Evolutionary conservation across 73 alveolate genomes (phyloP).

Genomic region (Uronychia binucleata): DNA sequence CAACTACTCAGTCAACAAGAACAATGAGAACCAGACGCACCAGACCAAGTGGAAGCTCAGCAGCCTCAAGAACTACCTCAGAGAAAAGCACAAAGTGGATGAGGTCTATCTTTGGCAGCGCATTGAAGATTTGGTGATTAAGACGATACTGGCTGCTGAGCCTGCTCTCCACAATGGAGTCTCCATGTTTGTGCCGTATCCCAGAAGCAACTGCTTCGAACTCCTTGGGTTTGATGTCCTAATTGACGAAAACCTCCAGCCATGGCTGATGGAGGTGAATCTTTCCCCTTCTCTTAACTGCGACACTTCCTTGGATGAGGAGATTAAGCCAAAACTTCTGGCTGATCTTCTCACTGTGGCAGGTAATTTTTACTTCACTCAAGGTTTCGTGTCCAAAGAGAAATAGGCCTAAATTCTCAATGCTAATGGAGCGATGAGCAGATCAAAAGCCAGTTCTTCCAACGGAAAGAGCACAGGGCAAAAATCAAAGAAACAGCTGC

Average conservation of each 20-base stretch:
- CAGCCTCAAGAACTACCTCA: constrained; percentile 65
- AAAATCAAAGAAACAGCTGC: background rate
- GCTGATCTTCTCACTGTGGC: constrained; percentile 84
- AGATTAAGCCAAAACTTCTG: constrained; percentile 82
- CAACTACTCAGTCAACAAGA: constrained; percentile 83
- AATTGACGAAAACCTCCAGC: constrained; percentile 79
- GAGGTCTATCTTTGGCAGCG: constrained; percentile 47
- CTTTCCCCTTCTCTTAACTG: constrained; percentile 84
- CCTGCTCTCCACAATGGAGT: constrained; percentile 42
- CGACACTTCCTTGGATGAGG: constrained; percentile 81
- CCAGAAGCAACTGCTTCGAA: constrained; percentile 66
- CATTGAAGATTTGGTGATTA: constrained; percentile 62
- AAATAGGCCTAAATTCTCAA: background rate
- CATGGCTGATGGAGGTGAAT: constrained; percentile 92
- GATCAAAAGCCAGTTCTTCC: background rate
- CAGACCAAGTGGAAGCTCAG: constrained; percentile 75
- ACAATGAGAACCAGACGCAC: constrained; percentile 69
- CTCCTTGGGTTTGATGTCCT: constrained; percentile 87
- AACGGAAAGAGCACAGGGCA: background rate
- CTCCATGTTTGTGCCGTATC: constrained; percentile 23
- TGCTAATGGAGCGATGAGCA: background rate
- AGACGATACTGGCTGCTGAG: constrained; percentile 57
- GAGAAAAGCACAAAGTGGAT: constrained; percentile 50
- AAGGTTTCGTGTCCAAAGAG: background rate
- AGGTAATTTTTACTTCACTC: constrained; percentile 53